A percentile compares a stretch with the other conserved stretches of the same genome.
These are phyloP conservation scores for Rhizopogon roseolus DNA, from an alignment of 768 basidiomycete genomes.

Conservation along the genomic window DNA sequence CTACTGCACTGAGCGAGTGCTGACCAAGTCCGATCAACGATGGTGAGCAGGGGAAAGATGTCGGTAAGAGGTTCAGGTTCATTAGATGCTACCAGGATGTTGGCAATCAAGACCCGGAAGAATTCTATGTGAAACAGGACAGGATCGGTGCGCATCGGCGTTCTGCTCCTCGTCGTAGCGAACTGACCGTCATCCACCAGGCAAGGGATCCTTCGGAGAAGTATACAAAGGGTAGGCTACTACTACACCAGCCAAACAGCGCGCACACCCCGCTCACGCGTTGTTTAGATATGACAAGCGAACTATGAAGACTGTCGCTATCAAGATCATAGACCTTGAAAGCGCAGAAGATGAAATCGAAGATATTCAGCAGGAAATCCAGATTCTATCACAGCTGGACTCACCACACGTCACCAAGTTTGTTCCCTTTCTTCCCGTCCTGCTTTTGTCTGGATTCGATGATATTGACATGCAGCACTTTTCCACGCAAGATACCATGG, in stretches of 20 bases:
- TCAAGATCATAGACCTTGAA: constrained; percentile 99
- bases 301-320: constrained; percentile 95
- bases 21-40: constrained; percentile 1
- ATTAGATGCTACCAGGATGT: constrained; percentile 45
- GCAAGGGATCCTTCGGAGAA: constrained; percentile 98
- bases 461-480: constrained; percentile 26
- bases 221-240: constrained; percentile 90
- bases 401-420: constrained; percentile 95
- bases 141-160: constrained; percentile 69
- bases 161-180: constrained; percentile 9
- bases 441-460: constrained; percentile 21
- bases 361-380: constrained; percentile 98
- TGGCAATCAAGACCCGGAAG: constrained; percentile 86
- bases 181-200: constrained; percentile 36
- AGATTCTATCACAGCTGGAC: constrained; percentile 94
- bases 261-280: background rate
- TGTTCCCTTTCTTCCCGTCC: constrained; percentile 28
- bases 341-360: constrained; percentile 99
- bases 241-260: background rate
- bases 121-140: constrained; percentile 95
- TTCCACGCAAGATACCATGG: constrained; percentile 77
- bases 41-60: constrained; percentile 5
- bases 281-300: constrained; percentile 81
- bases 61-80: background rate
- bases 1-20: background rate